Evolutionary conservation across 2,329 filamentous ascomycete species (phyloP), one percentile per base, ranked within the genome.

Genomic region (Teratosphaeria pseudoeucalypti): DNA sequence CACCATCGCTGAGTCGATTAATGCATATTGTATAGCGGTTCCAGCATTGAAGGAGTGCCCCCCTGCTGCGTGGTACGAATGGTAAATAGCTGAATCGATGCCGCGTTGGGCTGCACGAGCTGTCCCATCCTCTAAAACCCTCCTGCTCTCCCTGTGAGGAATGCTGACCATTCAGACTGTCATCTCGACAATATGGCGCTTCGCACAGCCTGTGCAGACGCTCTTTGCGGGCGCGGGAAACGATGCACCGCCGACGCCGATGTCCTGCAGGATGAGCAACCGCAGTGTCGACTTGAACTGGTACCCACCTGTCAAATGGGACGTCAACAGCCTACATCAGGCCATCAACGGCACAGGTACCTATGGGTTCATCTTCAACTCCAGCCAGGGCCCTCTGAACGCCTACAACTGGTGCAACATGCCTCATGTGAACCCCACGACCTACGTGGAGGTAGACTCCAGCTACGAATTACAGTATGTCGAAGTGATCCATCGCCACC

Each of bases 361-460:
- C 0, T 86, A 90, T 71, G 88, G 87, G 1, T 92, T 90, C 70
- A 79, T 89, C 19, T 94, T 86, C 74, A 85, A 90, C 68, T 80
- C 81, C 37, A 87, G 0, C 74, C 78, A 58, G 68, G 70, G 6
- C 69, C 77, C 43, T 86, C 88, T 72, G 83, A 84, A 68, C 47
- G 79, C 76, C 1, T 92, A 92, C 73, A 90, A 92, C 72, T 92
- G 80, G 79, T 94, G 89, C 74, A 92, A 94, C 69, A 94, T 94
- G 88, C 89, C 90, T 0, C 90, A 92, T 74, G 86, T 89, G n/a
- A 81, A 88, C 34, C 75, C 72, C 26, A 73, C 73, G 14, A 87
- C 89, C 67, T 94, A 94, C 68, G 72, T 79, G 14, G 64, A 58
- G 37, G 78, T 73, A 61, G 66, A 75, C 1, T 63, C 73, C 0